Base-by-base conservation (phyloP, 2,329 filamentous ascomycete genomes). In the Fonsecaea pedrosoi region DNA sequence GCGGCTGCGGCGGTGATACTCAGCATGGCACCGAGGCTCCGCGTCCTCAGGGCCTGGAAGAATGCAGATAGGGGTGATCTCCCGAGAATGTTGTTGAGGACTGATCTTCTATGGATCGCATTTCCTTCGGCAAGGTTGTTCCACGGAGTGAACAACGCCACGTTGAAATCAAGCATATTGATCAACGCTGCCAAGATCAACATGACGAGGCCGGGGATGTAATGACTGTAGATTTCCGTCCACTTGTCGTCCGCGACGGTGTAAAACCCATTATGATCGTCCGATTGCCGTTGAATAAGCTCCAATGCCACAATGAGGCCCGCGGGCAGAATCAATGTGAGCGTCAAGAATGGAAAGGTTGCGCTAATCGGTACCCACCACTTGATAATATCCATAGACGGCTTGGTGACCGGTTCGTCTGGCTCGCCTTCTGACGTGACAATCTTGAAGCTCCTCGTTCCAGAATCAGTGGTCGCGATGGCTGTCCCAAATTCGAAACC, bases 151-250 rank as follows among this genome's bases (percentile, higher is more conserved):
- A 73, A 73, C 45, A 72, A 53, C 9, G 66, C 68, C 32, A 72
- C 65, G 53, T 73, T 72, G 65, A 73, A 73, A 38, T 73, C 71
- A 18, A 73, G 64, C 62, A 69, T 70, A 59, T 70, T 73, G 64
- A 71, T 61, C n/a, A 73, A 58, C 5, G 67, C 48, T 35, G 71
- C 72, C 18, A 72, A 40, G 25, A 72, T 64, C 58, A 73, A 35
- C 65, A 71, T 71, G 5, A 73, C 65, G 18, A 73, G 63, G 12
- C 69, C 65, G 70, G 67, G 76, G 15, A 78, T 71, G 50, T 76
- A 77, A 12, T 76, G 77, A 15, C 73, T 74, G 34, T 76, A 72
- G 13, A 74, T 70, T 2, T 73, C 68, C 53, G 30, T 72, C 64
- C 68, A 69, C 38, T 69, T 62, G 62, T 70, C 56, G 58, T 72